Evolutionary conservation across 2,329 filamentous ascomycete species (phyloP).

Genomic region (Penicillium fuscoglaucum): DNA sequence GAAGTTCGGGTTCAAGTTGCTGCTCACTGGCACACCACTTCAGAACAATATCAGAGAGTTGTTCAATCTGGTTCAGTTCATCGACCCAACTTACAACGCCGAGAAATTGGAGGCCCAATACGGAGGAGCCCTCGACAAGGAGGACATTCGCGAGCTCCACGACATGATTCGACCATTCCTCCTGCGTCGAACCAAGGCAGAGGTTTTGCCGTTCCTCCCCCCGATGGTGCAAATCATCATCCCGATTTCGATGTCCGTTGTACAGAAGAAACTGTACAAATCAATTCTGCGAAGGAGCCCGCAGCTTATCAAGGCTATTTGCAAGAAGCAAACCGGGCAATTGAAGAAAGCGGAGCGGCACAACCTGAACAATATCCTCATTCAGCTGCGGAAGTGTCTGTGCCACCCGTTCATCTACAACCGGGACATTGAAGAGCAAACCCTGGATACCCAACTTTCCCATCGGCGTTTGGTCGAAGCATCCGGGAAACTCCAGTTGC

Average conservation of each 20-base stretch:
- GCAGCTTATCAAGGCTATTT: conserved; percentile 82
- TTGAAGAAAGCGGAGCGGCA: conserved; percentile 71
- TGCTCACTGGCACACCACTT: conserved; percentile 85
- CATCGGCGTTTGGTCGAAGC: conserved; percentile 87
- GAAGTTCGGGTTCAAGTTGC: conserved; percentile 76
- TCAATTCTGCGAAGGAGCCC: conserved; percentile 91
- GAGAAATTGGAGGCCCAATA: conserved; percentile 73
- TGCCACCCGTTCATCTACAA: conserved; percentile 98
- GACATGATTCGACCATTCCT: conserved; percentile 74
- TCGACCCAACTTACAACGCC: conserved; percentile 72
- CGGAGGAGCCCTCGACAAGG: conserved; percentile 70
- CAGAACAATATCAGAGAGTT: conserved; percentile 84
- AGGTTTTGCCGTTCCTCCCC: conserved; percentile 87
- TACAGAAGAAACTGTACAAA: conserved; percentile 93
- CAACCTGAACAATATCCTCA: conserved; percentile 87
- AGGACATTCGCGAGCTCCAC: conserved; percentile 79
- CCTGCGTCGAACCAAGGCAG: conserved; percentile 78
- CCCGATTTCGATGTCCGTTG: conserved; percentile 88
- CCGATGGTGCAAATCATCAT: conserved; percentile 94
- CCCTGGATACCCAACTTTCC: conserved; percentile 59
- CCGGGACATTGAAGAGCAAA: conserved; percentile 80
- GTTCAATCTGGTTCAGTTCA: conserved; percentile 94
- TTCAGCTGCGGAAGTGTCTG: conserved; percentile 91
- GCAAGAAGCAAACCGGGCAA: conserved; percentile 61
- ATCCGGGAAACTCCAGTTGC: conserved; percentile 80